Conservation (phyloP, 176 grass and related monocot genomes). For the Aegilops speltoides region DNA sequence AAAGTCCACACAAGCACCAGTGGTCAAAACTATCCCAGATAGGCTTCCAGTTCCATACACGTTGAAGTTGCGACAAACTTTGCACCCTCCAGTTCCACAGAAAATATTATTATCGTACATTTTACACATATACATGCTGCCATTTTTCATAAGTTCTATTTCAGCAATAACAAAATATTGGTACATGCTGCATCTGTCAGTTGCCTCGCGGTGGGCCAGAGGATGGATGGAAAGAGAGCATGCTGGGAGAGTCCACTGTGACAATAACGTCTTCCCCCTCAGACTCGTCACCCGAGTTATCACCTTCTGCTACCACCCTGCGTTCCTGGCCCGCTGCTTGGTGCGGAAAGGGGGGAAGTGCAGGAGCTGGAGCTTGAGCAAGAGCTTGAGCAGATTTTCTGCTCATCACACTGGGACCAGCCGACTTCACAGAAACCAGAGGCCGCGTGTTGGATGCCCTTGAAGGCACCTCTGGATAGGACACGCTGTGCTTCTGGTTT, state of each 20-base stretch:
- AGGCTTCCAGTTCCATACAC: too few relatives aligned
- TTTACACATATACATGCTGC: too few relatives aligned
- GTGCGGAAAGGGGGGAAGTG: background rate
- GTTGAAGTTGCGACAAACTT: too few relatives aligned
- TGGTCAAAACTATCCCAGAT: too few relatives aligned
- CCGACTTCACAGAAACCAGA: conserved; percentile 55
- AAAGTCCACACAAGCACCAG: too few relatives aligned
- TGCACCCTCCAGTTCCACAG: too few relatives aligned
- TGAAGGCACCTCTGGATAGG: conserved; percentile 55
- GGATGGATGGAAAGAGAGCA: conserved; percentile 54
- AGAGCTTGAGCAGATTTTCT: background rate
- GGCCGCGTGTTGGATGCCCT: background rate
- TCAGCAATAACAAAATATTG: too few relatives aligned
- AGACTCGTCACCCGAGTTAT: conserved; percentile 68
- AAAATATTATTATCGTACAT: too few relatives aligned
- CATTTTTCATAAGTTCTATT: too few relatives aligned
- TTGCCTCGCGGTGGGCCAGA: conserved; percentile 6
- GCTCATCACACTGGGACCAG: conserved; percentile 39
- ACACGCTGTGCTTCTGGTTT: conserved; percentile 43
- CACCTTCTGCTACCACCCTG: background rate
- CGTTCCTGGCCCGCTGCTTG: background rate
- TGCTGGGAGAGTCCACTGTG: conserved; percentile 84
- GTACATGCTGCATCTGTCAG: background rate
- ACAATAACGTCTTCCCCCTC: conserved; percentile 71
- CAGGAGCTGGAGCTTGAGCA: background rate